phyloP scores from a whole-genome alignment of 176 grass and related monocot genomes.

The Cocos nucifera region DNA sequence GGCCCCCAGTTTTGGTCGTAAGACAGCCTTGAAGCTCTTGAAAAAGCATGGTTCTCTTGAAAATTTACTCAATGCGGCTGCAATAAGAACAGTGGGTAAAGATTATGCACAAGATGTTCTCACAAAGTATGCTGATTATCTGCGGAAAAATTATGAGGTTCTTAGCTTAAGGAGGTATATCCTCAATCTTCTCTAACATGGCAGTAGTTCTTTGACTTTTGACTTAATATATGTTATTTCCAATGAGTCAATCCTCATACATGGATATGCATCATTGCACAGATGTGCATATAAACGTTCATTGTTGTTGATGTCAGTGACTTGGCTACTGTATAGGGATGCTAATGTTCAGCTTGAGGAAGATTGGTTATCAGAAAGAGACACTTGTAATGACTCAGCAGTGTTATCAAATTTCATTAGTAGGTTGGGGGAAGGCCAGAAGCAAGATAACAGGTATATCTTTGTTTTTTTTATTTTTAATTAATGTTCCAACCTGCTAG shows the following conservation, averaged over 20 bases:
- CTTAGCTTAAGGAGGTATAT: slow-evolving; percentile 71
- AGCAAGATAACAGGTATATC: slow-evolving; percentile 26
- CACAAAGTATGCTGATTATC: slow-evolving; percentile 72
- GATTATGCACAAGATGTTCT: slow-evolving; percentile 85
- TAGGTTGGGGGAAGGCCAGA: slow-evolving; percentile 37
- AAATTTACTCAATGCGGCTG: slow-evolving; percentile 70
- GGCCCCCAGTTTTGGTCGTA: slow-evolving; percentile 66
- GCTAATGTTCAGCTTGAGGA: slow-evolving; percentile 54
- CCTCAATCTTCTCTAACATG: neutral
- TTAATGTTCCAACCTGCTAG: too few species aligned
- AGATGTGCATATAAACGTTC: too few species aligned
- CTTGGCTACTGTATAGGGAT: slow-evolving; percentile 37
- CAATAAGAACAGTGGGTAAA: slow-evolving; percentile 66
- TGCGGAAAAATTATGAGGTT: slow-evolving; percentile 80
- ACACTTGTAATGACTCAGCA: slow-evolving; percentile 51
- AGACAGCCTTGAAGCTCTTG: slow-evolving; percentile 78
- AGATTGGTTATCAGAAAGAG: slow-evolving; percentile 61
- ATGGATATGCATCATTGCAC: too few species aligned
- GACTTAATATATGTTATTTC: too few species aligned
- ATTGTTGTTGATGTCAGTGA: too few species aligned
- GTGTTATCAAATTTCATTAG: slow-evolving; percentile 55
- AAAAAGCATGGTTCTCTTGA: slow-evolving; percentile 85
- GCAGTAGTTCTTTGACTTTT: neutral
- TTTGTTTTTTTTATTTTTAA: too few species aligned
- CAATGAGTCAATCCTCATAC: too few species aligned